phyloP scores from a whole-genome alignment of 345 rosid genomes.

The Nasturtium officinale region DNA sequence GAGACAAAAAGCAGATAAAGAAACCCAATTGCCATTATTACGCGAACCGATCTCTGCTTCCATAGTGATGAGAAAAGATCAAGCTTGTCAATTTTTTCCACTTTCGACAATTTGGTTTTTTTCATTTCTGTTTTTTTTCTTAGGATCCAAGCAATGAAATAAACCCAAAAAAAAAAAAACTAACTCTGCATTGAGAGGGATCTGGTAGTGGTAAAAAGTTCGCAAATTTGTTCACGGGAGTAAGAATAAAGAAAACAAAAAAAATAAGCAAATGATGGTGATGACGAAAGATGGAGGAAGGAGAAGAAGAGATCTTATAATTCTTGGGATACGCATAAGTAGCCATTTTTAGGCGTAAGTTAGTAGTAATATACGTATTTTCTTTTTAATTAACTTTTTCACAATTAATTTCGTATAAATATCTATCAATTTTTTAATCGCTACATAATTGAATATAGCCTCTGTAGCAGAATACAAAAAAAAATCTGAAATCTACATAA shows the following conservation, averaged over 20 bases:
- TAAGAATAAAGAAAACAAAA: background rate
- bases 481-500: slow-evolving; percentile 2
- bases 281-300: slow-evolving; percentile 10
- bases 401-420: too few relatives aligned
- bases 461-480: background rate
- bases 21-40: slow-evolving; percentile 56
- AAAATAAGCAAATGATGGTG: slow-evolving; percentile 20
- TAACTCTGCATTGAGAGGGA: background rate
- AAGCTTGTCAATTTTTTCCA: slow-evolving; percentile 49
- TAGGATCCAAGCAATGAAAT: slow-evolving; percentile 38
- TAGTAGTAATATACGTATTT: slow-evolving; percentile 4
- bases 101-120: slow-evolving; percentile 56
- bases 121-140: slow-evolving; percentile 49
- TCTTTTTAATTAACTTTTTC: background rate
- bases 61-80: slow-evolving; percentile 52
- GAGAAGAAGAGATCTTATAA: slow-evolving; percentile 28
- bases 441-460: background rate
- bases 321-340: slow-evolving; percentile 14
- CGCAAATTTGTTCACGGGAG: background rate
- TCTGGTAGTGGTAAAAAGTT: background rate
- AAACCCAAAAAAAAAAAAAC: background rate
- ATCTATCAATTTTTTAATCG: background rate
- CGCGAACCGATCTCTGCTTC: slow-evolving; percentile 72
- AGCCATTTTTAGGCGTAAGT: slow-evolving; percentile 34
- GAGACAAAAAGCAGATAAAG: slow-evolving; percentile 65